Evolutionary conservation across 768 basidiomycete genomes (phyloP).

Genomic region (Lyophyllum decastes): DNA sequence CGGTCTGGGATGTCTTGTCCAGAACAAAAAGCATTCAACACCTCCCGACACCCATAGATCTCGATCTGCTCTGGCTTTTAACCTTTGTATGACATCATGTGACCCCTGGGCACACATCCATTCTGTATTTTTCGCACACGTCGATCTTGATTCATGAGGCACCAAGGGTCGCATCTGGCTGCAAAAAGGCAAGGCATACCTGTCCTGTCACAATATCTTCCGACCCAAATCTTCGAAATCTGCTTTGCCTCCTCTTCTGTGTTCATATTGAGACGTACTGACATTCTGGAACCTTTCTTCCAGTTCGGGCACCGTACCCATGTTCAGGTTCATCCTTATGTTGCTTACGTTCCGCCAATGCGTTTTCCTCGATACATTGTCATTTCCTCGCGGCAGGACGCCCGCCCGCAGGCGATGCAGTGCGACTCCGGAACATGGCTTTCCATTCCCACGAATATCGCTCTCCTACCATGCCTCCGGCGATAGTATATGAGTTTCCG

Average conservation of each 20-base stretch:
- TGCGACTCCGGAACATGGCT: constrained; percentile 4
- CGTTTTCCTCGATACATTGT: not conserved
- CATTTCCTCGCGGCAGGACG: not conserved
- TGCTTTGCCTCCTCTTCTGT: not conserved
- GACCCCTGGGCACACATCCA: not conserved
- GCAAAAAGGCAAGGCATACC: not conserved
- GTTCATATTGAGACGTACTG: not conserved
- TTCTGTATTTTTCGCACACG: constrained; percentile 4
- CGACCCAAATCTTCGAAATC: constrained; percentile 3
- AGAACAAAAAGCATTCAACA: constrained; percentile 5
- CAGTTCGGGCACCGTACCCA: not conserved
- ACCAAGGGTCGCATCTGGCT: constrained; percentile 1
- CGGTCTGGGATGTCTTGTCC: not conserved
- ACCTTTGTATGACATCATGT: constrained; percentile 12
- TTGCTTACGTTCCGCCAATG: constrained; percentile 9
- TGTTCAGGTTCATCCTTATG: constrained; percentile 2
- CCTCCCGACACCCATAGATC: not conserved
- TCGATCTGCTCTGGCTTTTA: constrained; percentile 4
- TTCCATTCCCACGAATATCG: constrained; percentile 7
- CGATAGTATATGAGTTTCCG: constrained; percentile 2
- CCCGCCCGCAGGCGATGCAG: constrained; percentile 3
- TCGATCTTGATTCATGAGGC: constrained; percentile 3
- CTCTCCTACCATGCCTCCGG: not conserved
- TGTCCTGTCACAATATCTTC: not conserved
- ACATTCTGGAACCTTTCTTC: constrained; percentile 2